These are phyloP conservation scores for Fremontodendron californicum DNA, from an alignment of 345 rosid species.

Conservation along the genomic window DNA sequence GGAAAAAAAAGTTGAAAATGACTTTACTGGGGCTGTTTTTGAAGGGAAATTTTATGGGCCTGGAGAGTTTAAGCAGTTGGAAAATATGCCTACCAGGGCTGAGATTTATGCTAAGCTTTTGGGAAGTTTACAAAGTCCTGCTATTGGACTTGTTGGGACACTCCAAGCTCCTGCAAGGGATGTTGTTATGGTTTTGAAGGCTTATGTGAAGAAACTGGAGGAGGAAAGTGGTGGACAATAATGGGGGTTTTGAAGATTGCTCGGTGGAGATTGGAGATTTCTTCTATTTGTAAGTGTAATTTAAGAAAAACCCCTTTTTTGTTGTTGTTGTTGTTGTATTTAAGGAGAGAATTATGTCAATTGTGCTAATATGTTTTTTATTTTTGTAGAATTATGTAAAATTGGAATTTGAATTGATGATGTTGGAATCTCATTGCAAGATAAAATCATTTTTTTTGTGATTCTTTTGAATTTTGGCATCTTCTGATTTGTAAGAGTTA, in stretches of 20 bases:
- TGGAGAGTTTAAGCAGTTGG: constrained; percentile 60
- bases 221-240: constrained; percentile 59
- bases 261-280: constrained; percentile 1
- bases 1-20: constrained; percentile 71
- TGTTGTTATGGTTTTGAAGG: constrained; percentile 69
- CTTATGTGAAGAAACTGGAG: constrained; percentile 83
- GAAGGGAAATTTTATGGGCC: constrained; percentile 92
- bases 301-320: neutral
- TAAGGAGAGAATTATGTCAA: neutral
- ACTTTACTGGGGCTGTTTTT: constrained; percentile 83
- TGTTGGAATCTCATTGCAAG: neutral
- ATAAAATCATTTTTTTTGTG: neutral
- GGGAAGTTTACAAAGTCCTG: constrained; percentile 79
- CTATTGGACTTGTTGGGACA: constrained; percentile 69
- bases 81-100: constrained; percentile 78
- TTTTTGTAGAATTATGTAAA: neutral
- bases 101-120: constrained; percentile 75
- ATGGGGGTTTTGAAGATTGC: neutral
- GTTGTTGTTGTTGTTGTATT: neutral
- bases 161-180: constrained; percentile 87
- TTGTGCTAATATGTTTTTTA: neutral
- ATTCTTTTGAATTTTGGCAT: neutral
- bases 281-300: constrained; percentile 19
- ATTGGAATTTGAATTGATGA: neutral
- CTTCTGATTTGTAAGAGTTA: neutral